Conservation (phyloP, 2,329 filamentous ascomycete species). For the Sphaerulina vaccinii region DNA sequence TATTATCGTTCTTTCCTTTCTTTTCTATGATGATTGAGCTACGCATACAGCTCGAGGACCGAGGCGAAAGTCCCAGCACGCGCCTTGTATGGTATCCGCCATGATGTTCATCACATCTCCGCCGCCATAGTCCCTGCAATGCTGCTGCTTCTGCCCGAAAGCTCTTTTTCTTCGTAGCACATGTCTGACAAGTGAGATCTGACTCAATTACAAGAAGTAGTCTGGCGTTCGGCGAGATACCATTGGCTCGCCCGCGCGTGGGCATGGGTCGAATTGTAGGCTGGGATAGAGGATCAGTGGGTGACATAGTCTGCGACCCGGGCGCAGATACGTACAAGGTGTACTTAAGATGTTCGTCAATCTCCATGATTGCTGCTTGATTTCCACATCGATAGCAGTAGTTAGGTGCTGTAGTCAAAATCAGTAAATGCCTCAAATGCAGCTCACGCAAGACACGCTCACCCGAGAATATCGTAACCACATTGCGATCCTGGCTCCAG, state of each 20-base stretch:
- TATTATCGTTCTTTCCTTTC: background rate
- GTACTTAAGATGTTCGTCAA: conserved; percentile 98
- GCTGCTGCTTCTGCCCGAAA: background rate
- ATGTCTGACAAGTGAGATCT: conserved; percentile 8
- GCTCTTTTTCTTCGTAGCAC: background rate
- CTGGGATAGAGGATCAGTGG: conserved; percentile 49
- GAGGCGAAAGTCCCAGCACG: too few species aligned
- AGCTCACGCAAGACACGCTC: conserved; percentile 22
- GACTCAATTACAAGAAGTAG: conserved; percentile 86
- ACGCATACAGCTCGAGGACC: background rate
- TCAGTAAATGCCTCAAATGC: conserved; percentile 30
- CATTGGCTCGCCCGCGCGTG: conserved; percentile 96
- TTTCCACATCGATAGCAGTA: conserved; percentile 99
- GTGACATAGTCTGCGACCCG: background rate
- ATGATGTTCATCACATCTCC: background rate
- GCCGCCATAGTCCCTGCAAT: background rate
- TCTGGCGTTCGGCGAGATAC: conserved; percentile 92
- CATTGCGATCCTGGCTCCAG: conserved; percentile 97
- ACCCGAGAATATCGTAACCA: conserved; percentile 98
- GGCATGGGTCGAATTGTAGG: conserved; percentile 98
- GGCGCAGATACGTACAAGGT: conserved; percentile 76
- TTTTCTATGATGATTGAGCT: background rate
- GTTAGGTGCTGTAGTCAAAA: conserved; percentile 48
- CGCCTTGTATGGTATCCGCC: background rate
- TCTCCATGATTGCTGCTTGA: conserved; percentile 99